Percentiles rank a stretch among this genome's conserved stretches.
These are phyloP conservation scores for Yarrowia phangngaensis DNA, from an alignment of 805 yeast genomes.

Conservation along the genomic window DNA sequence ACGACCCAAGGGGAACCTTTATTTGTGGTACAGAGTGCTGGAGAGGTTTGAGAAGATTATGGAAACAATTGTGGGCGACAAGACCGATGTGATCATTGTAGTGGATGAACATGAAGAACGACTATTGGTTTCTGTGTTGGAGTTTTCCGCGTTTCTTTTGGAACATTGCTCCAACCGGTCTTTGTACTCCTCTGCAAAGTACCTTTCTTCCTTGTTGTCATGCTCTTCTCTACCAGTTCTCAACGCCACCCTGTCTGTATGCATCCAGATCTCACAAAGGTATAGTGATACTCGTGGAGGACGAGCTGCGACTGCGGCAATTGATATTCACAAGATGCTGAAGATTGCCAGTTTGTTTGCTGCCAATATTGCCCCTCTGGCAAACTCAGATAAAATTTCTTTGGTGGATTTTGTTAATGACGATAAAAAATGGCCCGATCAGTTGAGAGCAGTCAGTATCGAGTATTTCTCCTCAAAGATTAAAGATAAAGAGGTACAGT, in stretches of 20 bases:
- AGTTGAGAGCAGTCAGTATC: slow-evolving; percentile 33
- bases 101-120: slow-evolving; percentile 48
- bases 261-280: slow-evolving; percentile 58
- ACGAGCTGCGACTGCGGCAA: slow-evolving; percentile 46
- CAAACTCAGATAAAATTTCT: slow-evolving; percentile 30
- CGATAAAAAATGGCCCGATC: slow-evolving; percentile 31
- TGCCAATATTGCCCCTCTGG: slow-evolving; percentile 34
- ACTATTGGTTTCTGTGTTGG: slow-evolving; percentile 50
- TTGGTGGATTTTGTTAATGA: slow-evolving; percentile 34
- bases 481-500: slow-evolving; percentile 6
- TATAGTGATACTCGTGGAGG: slow-evolving; percentile 48
- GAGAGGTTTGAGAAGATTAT: slow-evolving; percentile 70
- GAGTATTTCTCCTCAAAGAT: slow-evolving; percentile 34
- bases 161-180: slow-evolving; percentile 66
- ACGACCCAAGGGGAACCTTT: slow-evolving; percentile 63
- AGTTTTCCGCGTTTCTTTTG: slow-evolving; percentile 59
- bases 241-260: slow-evolving; percentile 57
- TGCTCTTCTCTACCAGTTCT: slow-evolving; percentile 59
- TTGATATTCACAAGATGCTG: slow-evolving; percentile 46
- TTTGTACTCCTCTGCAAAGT: slow-evolving; percentile 62
- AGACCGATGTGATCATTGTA: slow-evolving; percentile 30
- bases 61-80: slow-evolving; percentile 49
- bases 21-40: slow-evolving; percentile 72
- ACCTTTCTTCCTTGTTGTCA: slow-evolving; percentile 55
- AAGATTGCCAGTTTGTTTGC: slow-evolving; percentile 46